A percentile compares a stretch with the other conserved stretches of the same genome.
These are phyloP conservation scores for Paecilomyces formosus DNA, from an alignment of 2,329 filamentous ascomycete genomes.

Conservation along the genomic window DNA sequence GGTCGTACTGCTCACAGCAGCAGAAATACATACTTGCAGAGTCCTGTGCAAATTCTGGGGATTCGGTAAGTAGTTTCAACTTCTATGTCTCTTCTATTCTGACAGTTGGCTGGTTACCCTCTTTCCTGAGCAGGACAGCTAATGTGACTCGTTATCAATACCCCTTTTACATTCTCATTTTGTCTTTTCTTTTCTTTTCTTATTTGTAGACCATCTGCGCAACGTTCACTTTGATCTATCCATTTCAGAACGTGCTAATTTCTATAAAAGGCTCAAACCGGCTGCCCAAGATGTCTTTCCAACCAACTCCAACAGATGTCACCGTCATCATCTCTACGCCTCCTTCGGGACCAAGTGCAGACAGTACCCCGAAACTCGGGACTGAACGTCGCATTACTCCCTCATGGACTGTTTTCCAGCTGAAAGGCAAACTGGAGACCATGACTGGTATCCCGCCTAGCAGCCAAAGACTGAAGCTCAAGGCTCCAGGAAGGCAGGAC, in stretches of 20 bases:
- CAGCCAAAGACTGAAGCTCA: constrained; percentile 68
- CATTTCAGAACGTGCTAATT: background rate
- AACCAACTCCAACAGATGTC: constrained; percentile 30
- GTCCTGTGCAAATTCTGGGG: background rate
- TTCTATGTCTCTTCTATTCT: too few species aligned
- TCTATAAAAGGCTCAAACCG: background rate
- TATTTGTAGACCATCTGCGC: background rate
- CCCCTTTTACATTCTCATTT: background rate
- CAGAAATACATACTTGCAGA: background rate
- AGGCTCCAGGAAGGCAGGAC: constrained; percentile 53
- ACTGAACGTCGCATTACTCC: constrained; percentile 89
- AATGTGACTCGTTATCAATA: background rate
- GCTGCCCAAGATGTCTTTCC: constrained; percentile 22
- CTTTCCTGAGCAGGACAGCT: too few species aligned
- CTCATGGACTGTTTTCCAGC: constrained; percentile 76
- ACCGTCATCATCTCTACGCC: constrained; percentile 33
- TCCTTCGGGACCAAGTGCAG: constrained; percentile 6
- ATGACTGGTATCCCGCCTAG: constrained; percentile 85
- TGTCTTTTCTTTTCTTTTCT: background rate
- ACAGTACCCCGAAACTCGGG: constrained; percentile 36
- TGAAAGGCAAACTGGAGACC: constrained; percentile 83
- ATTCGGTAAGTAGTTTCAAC: background rate
- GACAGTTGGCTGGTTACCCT: too few species aligned
- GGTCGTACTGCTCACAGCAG: background rate
- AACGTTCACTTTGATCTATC: background rate